Percentiles rank a stretch among this genome's conserved stretches.
phyloP scores from a whole-genome alignment of 2,329 filamentous ascomycete species.

The Pseudogymnoascus sp. region DNA sequence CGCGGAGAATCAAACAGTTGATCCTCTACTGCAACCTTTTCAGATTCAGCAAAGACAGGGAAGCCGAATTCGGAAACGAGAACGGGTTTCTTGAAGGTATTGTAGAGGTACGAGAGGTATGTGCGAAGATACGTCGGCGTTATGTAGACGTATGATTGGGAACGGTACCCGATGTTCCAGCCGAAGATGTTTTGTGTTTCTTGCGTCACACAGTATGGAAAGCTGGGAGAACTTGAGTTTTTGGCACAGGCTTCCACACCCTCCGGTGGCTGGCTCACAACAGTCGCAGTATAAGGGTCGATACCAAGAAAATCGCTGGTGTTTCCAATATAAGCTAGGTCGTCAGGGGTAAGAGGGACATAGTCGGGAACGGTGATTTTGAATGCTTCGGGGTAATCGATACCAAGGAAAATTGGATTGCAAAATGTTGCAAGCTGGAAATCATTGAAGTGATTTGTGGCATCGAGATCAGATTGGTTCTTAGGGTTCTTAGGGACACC shows the following conservation, averaged over 20 bases:
- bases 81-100: conserved; percentile 45
- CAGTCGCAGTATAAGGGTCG: conserved; percentile 49
- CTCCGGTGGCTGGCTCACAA: conserved; percentile 37
- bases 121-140: conserved; percentile 49
- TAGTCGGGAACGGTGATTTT: conserved; percentile 37
- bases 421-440: conserved; percentile 40
- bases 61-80: conserved; percentile 48
- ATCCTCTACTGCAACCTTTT: conserved; percentile 34
- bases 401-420: conserved; percentile 44
- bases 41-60: conserved; percentile 40
- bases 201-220: conserved; percentile 46
- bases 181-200: conserved; percentile 38
- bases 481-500: conserved; percentile 37
- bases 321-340: conserved; percentile 42
- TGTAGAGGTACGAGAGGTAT: conserved; percentile 50
- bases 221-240: conserved; percentile 37
- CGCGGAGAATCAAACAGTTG: conserved; percentile 39
- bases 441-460: conserved; percentile 31
- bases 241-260: conserved; percentile 41
- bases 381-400: conserved; percentile 41
- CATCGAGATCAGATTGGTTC: conserved; percentile 20
- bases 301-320: conserved; percentile 49
- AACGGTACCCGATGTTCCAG: conserved; percentile 52
- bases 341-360: conserved; percentile 36
- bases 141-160: conserved; percentile 48